These are phyloP conservation scores for Citrus mangshanensis DNA, from an alignment of 345 rosid genomes.

Conservation along the genomic window DNA sequence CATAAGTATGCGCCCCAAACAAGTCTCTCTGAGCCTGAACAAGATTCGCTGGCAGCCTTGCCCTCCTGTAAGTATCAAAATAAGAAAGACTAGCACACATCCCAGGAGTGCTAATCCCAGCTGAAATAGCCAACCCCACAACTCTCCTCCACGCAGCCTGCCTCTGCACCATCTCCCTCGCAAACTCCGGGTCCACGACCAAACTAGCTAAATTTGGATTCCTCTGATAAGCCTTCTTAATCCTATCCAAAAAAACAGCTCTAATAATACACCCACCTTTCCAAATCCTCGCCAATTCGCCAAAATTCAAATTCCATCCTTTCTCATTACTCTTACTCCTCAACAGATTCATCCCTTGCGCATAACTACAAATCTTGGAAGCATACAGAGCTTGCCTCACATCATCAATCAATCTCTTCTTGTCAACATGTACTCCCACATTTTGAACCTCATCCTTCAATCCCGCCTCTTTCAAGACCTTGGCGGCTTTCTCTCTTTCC, in stretches of 20 bases:
- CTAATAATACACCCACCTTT: constrained; percentile 97
- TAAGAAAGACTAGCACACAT: constrained; percentile 96
- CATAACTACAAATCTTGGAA: constrained; percentile 90
- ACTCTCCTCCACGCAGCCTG: constrained; percentile 99
- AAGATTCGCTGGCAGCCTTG: constrained; percentile 82
- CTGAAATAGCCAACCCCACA: constrained; percentile 82
- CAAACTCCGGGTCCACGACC: constrained; percentile 94
- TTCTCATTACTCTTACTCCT: constrained; percentile 84
- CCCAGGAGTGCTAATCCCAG: constrained; percentile 95
- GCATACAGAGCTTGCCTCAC: constrained; percentile 93
- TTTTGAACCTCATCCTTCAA: constrained; percentile 63
- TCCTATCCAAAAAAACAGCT: constrained; percentile 95
- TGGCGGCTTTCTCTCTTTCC: constrained; percentile 69
- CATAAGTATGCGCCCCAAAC: constrained; percentile 96
- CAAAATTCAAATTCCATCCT: constrained; percentile 82
- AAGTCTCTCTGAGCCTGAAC: constrained; percentile 99
- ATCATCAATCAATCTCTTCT: constrained; percentile 88
- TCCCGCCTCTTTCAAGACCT: constrained; percentile 70
- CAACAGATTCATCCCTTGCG: constrained; percentile 95
- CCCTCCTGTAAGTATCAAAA: constrained; percentile 91
- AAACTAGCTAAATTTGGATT: constrained; percentile 84
- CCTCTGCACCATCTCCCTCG: constrained; percentile 96
- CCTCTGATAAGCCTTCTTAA: constrained; percentile 92
- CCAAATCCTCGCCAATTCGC: constrained; percentile 94
- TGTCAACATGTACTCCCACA: constrained; percentile 48